phyloP scores from a whole-genome alignment of 257 asterid genomes.

The Solanum clarkiae region DNA sequence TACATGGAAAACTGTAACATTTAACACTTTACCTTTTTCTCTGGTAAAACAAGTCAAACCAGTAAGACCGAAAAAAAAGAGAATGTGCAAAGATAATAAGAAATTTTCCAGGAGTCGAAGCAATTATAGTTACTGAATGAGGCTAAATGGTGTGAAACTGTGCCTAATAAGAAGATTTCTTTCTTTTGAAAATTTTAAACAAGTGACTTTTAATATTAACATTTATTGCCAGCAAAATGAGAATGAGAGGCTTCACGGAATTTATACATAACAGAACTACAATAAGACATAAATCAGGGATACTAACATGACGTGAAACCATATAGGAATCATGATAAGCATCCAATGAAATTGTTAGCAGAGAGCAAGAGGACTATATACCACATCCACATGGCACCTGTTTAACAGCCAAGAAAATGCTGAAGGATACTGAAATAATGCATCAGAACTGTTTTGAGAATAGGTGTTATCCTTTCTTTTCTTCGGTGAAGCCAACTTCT shows the following conservation, averaged over 20 bases:
- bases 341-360: background rate
- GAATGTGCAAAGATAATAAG: background rate
- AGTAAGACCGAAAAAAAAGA: background rate
- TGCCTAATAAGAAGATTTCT: background rate
- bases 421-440: constrained; percentile 75
- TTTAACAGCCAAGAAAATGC: background rate
- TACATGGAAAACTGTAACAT: background rate
- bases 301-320: background rate
- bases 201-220: background rate
- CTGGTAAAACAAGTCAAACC: background rate
- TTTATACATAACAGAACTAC: background rate
- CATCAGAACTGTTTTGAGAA: constrained; percentile 37
- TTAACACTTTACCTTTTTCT: background rate
- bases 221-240: background rate
- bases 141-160: background rate
- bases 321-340: background rate
- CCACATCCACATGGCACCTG: background rate
- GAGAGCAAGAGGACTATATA: background rate
- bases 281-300: background rate
- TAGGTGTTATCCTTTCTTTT: constrained; percentile 29
- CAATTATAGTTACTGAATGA: background rate
- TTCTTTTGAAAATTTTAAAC: background rate
- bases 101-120: background rate
- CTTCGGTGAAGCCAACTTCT: constrained; percentile 57
- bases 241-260: background rate